A percentile compares a stretch with the other conserved stretches of the same genome.
Conservation (phyloP, 805 yeast genomes). For the Spathaspora boniae region DNA sequence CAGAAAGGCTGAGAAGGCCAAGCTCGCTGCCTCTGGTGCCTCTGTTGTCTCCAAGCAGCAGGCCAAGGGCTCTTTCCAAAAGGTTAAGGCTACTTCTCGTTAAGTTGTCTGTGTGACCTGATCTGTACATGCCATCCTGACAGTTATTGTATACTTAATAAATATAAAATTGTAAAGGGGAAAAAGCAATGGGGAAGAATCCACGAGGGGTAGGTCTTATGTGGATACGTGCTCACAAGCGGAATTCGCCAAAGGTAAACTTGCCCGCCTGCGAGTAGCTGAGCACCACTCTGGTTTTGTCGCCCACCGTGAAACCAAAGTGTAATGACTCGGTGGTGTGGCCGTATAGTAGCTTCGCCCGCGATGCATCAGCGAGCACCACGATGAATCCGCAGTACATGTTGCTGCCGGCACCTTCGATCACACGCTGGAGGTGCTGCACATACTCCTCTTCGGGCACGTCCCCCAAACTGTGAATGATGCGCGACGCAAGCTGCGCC, state of each 20-base stretch:
- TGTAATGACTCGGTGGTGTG: slow-evolving; percentile 38
- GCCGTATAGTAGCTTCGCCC: slow-evolving; percentile 23
- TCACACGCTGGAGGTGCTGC: slow-evolving; percentile 14
- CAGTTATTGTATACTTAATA: slow-evolving; percentile 8
- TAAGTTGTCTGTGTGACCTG: slow-evolving; percentile 43
- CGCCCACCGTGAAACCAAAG: slow-evolving; percentile 23
- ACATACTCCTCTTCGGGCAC: slow-evolving; percentile 16
- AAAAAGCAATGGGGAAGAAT: too few species aligned
- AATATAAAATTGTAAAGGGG: too few species aligned
- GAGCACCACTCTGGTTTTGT: slow-evolving; percentile 18
- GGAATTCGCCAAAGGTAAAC: slow-evolving; percentile 28
- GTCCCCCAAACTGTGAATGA: slow-evolving; percentile 13
- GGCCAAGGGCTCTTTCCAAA: slow-evolving; percentile 97
- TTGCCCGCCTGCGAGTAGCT: slow-evolving; percentile 18
- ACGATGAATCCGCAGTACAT: slow-evolving; percentile 32
- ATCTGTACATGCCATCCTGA: slow-evolving; percentile 1
- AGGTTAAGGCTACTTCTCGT: slow-evolving; percentile 96
- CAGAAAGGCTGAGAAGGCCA: slow-evolving; percentile 93
- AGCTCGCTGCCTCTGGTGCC: slow-evolving; percentile 72
- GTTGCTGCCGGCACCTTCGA: slow-evolving; percentile 11
- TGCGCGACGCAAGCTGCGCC: slow-evolving; percentile 36
- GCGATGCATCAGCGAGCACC: slow-evolving; percentile 9
- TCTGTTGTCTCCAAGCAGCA: slow-evolving; percentile 79
- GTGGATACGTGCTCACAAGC: too few species aligned
- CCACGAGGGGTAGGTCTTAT: too few species aligned